Conservation (phyloP, 305 asterid genomes). For the Fraxinus nigra region DNA sequence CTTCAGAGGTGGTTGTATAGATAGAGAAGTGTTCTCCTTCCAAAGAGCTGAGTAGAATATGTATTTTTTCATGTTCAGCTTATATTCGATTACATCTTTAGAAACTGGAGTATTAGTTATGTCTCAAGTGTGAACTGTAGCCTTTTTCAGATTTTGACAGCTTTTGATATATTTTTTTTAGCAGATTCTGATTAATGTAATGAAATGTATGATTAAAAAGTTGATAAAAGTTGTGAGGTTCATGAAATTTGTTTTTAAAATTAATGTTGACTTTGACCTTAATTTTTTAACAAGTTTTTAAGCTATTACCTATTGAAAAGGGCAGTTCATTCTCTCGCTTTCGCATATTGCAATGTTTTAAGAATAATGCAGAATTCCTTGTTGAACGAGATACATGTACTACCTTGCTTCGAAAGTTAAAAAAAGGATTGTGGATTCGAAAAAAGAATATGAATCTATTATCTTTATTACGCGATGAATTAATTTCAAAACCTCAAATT, state of each 20-base stretch:
- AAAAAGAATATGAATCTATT: too few relatives aligned
- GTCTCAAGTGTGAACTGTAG: neutral
- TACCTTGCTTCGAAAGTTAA: neutral
- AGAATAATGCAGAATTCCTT: neutral
- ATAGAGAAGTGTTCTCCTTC: constrained; percentile 17
- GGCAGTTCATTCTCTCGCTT: neutral
- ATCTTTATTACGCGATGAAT: too few relatives aligned
- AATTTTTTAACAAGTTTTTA: neutral
- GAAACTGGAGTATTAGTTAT: neutral
- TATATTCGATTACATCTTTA: neutral
- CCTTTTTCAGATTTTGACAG: neutral
- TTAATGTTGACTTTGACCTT: neutral
- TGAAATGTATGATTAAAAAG: neutral
- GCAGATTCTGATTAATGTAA: neutral
- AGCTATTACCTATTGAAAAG: neutral
- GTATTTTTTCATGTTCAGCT: constrained; percentile 11
- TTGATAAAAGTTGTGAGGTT: neutral
- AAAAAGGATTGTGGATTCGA: neutral
- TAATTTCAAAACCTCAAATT: neutral
- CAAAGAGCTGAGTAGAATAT: constrained; percentile 14
- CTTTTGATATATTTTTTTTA: neutral
- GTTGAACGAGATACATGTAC: neutral
- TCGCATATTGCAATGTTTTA: neutral
- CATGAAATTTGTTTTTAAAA: neutral
- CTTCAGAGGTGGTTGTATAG: constrained; percentile 23